Percentiles rank a stretch among this genome's conserved stretches.
These are phyloP conservation scores for Phaffia tasmanica DNA, from an alignment of 768 basidiomycete species.

Conservation along the genomic window DNA sequence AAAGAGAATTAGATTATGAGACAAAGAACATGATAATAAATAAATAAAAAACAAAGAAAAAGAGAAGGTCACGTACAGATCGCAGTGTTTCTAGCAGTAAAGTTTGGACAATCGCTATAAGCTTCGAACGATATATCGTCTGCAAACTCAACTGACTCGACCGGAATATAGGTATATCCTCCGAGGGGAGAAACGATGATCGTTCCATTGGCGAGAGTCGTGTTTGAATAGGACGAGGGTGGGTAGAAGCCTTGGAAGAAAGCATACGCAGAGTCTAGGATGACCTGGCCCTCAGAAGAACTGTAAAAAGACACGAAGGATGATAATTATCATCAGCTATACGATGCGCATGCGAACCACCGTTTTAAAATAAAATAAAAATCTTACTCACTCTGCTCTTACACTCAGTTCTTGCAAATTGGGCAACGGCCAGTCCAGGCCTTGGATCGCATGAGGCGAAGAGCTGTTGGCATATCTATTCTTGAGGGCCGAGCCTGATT, in stretches of 20 bases:
- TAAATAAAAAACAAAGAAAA: slow-evolving; percentile 51
- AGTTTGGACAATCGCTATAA: slow-evolving; percentile 48
- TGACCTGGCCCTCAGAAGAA: slow-evolving; percentile 44
- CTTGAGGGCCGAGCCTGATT: slow-evolving; percentile 25
- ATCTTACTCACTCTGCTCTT: slow-evolving; percentile 28
- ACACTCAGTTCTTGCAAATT: slow-evolving; percentile 23
- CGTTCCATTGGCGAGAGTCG: slow-evolving; percentile 57
- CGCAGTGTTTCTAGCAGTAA: slow-evolving; percentile 40
- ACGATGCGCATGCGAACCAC: slow-evolving; percentile 34
- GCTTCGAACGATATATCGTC: slow-evolving; percentile 48
- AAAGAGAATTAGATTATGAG: slow-evolving; percentile 47
- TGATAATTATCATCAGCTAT: slow-evolving; percentile 59
- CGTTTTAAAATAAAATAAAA: slow-evolving; percentile 3
- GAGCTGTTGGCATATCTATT: slow-evolving; percentile 24
- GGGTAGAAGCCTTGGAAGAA: slow-evolving; percentile 45
- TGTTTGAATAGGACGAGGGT: slow-evolving; percentile 39
- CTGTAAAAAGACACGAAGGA: slow-evolving; percentile 28
- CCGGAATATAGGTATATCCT: slow-evolving; percentile 76
- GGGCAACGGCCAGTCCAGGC: slow-evolving; percentile 24
- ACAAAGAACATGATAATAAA: too few relatives aligned
- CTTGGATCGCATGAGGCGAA: slow-evolving; percentile 12
- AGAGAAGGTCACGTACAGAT: slow-evolving; percentile 51
- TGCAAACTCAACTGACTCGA: slow-evolving; percentile 37
- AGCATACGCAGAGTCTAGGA: slow-evolving; percentile 55
- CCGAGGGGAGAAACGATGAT: slow-evolving; percentile 49